phyloP scores from a whole-genome alignment of 2,329 filamentous ascomycete species.

The Ascochyta pisi region DNA sequence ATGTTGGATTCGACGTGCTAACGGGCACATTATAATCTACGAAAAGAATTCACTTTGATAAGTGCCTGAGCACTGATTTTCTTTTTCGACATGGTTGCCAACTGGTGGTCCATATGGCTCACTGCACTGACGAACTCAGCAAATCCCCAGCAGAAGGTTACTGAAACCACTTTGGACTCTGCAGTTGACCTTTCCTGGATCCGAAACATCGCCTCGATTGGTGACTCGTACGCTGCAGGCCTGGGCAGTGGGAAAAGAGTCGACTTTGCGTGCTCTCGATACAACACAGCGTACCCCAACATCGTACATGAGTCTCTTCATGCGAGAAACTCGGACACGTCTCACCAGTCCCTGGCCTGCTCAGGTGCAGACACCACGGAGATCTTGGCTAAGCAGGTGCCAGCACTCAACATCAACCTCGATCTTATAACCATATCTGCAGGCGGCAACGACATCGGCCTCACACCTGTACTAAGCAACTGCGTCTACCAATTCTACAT shows the following conservation, averaged over 20 bases:
- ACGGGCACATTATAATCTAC: not conserved
- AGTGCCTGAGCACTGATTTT: too few relatives aligned
- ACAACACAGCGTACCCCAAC: slow-evolving; percentile 36
- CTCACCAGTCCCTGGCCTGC: slow-evolving; percentile 39
- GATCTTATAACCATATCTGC: slow-evolving; percentile 42
- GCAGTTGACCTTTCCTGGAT: slow-evolving; percentile 29
- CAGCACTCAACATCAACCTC: slow-evolving; percentile 22
- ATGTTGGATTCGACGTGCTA: too few relatives aligned
- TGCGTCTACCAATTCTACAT: slow-evolving; percentile 44
- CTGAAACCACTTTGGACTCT: not conserved
- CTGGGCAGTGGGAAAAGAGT: slow-evolving; percentile 35
- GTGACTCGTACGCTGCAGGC: slow-evolving; percentile 43
- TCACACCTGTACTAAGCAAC: slow-evolving; percentile 35
- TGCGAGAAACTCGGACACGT: slow-evolving; percentile 17
- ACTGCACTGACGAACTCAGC: not conserved
- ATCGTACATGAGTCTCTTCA: slow-evolving; percentile 30
- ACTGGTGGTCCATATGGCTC: slow-evolving; percentile 7
- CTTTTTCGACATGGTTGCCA: not conserved
- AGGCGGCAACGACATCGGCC: slow-evolving; percentile 43
- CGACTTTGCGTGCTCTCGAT: slow-evolving; percentile 40
- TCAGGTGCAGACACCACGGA: slow-evolving; percentile 37
- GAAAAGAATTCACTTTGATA: not conserved
- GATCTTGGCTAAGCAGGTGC: slow-evolving; percentile 35
- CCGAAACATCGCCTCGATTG: slow-evolving; percentile 36
- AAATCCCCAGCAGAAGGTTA: not conserved